These are phyloP conservation scores for Talaromyces marneffei DNA, from an alignment of 2,329 filamentous ascomycete species.

Conservation along the genomic window DNA sequence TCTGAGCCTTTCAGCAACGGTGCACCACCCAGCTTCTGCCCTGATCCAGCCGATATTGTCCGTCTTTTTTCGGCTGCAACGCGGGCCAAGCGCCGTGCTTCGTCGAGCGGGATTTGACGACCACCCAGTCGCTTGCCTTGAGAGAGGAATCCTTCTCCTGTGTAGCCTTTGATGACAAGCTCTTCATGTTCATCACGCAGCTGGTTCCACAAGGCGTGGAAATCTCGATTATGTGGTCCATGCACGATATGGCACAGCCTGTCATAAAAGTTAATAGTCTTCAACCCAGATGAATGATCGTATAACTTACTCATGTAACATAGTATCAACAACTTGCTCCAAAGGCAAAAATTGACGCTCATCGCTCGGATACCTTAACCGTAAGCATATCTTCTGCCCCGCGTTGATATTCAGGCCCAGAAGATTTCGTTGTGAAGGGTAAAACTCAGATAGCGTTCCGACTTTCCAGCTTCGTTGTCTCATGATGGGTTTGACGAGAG, in stretches of 20 bases:
- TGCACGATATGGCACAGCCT: slow-evolving; percentile 76
- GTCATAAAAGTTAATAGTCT: not conserved
- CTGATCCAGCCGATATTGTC: slow-evolving; percentile 55
- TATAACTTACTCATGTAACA: slow-evolving; percentile 71
- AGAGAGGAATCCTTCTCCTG: slow-evolving; percentile 80
- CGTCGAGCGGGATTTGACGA: slow-evolving; percentile 57
- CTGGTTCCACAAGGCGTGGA: slow-evolving; percentile 83
- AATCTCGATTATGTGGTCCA: slow-evolving; percentile 75
- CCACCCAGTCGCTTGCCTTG: slow-evolving; percentile 70
- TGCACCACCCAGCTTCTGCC: slow-evolving; percentile 66
- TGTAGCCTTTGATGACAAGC: slow-evolving; percentile 74
- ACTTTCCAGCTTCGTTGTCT: slow-evolving; percentile 77
- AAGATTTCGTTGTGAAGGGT: slow-evolving; percentile 66
- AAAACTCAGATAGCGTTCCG: slow-evolving; percentile 74
- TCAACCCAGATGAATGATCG: not conserved
- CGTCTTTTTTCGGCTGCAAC: slow-evolving; percentile 67
- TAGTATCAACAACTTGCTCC: slow-evolving; percentile 78
- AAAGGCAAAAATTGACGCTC: slow-evolving; percentile 70
- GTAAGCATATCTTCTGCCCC: slow-evolving; percentile 73
- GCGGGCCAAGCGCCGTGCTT: slow-evolving; percentile 69
- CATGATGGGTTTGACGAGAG: slow-evolving; percentile 93
- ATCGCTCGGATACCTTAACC: slow-evolving; percentile 71
- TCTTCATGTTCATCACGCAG: slow-evolving; percentile 78
- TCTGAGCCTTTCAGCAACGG: slow-evolving; percentile 55
- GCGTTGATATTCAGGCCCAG: slow-evolving; percentile 75